Percentiles rank a stretch among this genome's conserved stretches.
Conservation (phyloP, 2,329 filamentous ascomycete genomes). For the Ceratocystis ficicola region DNA sequence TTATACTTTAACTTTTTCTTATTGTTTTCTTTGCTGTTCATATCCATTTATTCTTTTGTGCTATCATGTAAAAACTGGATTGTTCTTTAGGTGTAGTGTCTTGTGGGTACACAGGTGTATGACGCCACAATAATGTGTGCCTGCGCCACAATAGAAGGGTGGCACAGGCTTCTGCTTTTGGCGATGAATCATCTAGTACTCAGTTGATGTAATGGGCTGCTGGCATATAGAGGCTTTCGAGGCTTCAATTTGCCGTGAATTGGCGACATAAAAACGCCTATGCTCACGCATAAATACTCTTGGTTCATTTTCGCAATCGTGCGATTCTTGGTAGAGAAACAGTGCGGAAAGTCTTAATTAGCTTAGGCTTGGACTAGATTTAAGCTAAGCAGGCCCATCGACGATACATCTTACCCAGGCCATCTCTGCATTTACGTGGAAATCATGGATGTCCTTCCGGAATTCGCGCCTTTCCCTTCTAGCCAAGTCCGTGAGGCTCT, state of each 20-base stretch:
- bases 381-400: neutral
- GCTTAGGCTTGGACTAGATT: neutral
- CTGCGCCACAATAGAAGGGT: conserved; percentile 13
- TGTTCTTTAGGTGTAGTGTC: too few species aligned
- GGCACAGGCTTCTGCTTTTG: conserved; percentile 15
- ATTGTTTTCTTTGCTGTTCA: too few species aligned
- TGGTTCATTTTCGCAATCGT: neutral
- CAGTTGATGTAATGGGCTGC: neutral
- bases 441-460: conserved; percentile 45
- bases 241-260: neutral
- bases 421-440: neutral
- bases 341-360: neutral
- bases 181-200: conserved; percentile 15
- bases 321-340: neutral
- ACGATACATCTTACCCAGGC: neutral
- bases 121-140: conserved; percentile 12
- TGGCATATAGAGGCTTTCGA: neutral
- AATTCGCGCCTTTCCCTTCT: conserved; percentile 67
- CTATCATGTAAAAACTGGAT: too few species aligned
- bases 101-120: neutral
- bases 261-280: neutral
- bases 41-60: too few species aligned
- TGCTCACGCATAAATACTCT: neutral
- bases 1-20: too few species aligned
- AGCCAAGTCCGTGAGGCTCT: conserved; percentile 54